These are phyloP conservation scores for Aspergillus funiculosus DNA, from an alignment of 495 filamentous ascomycete species.

Conservation along the genomic window DNA sequence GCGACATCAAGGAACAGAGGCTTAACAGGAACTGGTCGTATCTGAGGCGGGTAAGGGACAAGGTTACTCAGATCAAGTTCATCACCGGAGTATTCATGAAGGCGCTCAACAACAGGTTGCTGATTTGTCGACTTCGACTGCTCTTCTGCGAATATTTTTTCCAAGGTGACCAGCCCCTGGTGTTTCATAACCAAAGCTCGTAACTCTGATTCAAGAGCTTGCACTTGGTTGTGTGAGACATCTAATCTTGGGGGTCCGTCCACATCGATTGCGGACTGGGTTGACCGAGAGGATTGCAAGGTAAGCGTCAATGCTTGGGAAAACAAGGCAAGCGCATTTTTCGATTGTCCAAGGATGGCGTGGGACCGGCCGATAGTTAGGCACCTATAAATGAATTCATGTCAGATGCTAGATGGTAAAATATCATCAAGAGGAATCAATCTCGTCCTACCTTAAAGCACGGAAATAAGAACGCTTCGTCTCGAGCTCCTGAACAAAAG, in stretches of 20 bases:
- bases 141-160: conserved; percentile 44
- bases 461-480: conserved; percentile 78
- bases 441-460: conserved; percentile 64
- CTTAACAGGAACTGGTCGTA: conserved; percentile 85
- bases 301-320: conserved; percentile 58
- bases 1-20: conserved; percentile 94
- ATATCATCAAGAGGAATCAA: not conserved
- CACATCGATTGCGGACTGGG: conserved; percentile 26
- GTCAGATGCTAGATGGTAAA: conserved; percentile 7
- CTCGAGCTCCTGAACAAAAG: conserved; percentile 68
- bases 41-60: conserved; percentile 76
- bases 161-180: conserved; percentile 76
- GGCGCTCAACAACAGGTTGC: conserved; percentile 59
- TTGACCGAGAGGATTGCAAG: conserved; percentile 34
- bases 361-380: conserved; percentile 83
- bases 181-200: conserved; percentile 65
- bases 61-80: conserved; percentile 69
- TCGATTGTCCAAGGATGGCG: conserved; percentile 60
- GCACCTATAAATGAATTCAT: conserved; percentile 49
- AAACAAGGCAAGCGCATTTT: conserved; percentile 80
- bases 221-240: conserved; percentile 51
- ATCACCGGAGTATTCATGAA: conserved; percentile 65
- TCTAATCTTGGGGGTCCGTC: conserved; percentile 49
- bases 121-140: conserved; percentile 26
- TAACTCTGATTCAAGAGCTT: conserved; percentile 54